These are phyloP conservation scores for Articulospora tetracladia DNA, from an alignment of 495 filamentous ascomycete species.

Conservation along the genomic window DNA sequence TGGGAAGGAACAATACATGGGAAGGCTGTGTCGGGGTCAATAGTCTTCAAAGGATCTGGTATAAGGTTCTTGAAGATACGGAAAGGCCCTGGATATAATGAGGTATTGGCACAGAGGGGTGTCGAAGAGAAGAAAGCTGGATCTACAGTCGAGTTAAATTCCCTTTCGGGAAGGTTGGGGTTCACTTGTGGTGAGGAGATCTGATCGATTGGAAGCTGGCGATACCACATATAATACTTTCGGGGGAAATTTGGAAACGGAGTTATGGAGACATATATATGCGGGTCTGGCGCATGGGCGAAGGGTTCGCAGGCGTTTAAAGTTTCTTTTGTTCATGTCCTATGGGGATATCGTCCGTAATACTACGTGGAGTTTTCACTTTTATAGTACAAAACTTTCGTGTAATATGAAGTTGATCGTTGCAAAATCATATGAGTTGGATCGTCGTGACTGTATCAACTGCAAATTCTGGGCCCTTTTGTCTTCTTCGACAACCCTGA, in stretches of 20 bases:
- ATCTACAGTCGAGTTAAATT: conserved; percentile 6
- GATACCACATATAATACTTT: neutral
- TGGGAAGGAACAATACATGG: conserved; percentile 22
- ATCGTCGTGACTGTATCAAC: no score
- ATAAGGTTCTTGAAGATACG: conserved; percentile 13
- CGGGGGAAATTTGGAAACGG: neutral
- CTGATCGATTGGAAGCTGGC: neutral
- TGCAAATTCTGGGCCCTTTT: no score
- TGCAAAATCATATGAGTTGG: no score
- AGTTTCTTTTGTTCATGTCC: neutral
- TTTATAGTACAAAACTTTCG: no score
- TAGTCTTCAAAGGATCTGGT: conserved; percentile 8
- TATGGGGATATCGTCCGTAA: no score
- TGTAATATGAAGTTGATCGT: no score
- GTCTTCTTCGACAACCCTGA: no score
- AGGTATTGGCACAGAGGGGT: conserved; percentile 17
- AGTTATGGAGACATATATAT: neutral
- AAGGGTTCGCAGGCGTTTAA: neutral
- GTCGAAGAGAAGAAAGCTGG: conserved; percentile 12
- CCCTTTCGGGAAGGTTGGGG: conserved; percentile 11
- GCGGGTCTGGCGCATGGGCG: neutral
- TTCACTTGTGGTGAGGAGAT: conserved; percentile 9
- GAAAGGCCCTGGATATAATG: conserved; percentile 16
- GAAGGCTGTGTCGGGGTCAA: conserved; percentile 15
- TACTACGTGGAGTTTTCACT: no score